Base-by-base conservation (phyloP, 192 early-diverging fungal genomes). In the Borealophlyctis nickersoniae region DNA sequence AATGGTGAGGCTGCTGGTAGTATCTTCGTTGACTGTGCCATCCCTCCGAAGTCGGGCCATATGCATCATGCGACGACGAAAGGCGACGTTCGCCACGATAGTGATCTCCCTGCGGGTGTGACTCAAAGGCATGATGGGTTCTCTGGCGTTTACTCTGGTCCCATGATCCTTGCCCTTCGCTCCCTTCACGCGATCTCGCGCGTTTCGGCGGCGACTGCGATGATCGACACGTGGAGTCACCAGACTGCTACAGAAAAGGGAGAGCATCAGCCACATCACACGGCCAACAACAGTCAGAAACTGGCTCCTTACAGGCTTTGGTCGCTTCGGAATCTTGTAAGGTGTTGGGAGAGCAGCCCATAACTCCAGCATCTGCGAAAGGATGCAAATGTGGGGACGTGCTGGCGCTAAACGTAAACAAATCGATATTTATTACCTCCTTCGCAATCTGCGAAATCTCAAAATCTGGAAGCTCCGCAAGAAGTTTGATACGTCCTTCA, bases 401-500 rank as follows among this genome's bases (percentile, higher is more conserved):
- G 14, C 9, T 28, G 4, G 28, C 24, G 56, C 62, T 16, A 3
- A 57, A 4, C 29, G 27, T n/a, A 48, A 56, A 70, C 22, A n/a
- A n/a, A n/a, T n/a, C n/a, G n/a, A n/a, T n/a, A n/a, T n/a, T n/a
- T n/a, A n/a, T 77, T 61, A 76, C 69, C 51, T 79, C 77, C 28
- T 79, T 58, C 2, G 85, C 84, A 33, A 77, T 55, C 26, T 68
- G 60, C 5, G 74, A 69, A 16, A 82, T 76, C 2, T 76, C 65
- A 35, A 74, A 62, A 36, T 87, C 73, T 4, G 73, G 71, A 5
- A 75, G 58, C 0, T 79, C 73, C 0, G 72, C 73, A 7, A 88
- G 57, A 58, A 77, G 81, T 5, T 71, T 60, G 7, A 95, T 71
- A 9, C 81, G 71, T 9, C 85, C 88, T 60, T 91, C 88, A 57